Evolutionary conservation across 1,284 basidiomycete genomes (phyloP).

Genomic region (Fomitopsis betulina): DNA sequence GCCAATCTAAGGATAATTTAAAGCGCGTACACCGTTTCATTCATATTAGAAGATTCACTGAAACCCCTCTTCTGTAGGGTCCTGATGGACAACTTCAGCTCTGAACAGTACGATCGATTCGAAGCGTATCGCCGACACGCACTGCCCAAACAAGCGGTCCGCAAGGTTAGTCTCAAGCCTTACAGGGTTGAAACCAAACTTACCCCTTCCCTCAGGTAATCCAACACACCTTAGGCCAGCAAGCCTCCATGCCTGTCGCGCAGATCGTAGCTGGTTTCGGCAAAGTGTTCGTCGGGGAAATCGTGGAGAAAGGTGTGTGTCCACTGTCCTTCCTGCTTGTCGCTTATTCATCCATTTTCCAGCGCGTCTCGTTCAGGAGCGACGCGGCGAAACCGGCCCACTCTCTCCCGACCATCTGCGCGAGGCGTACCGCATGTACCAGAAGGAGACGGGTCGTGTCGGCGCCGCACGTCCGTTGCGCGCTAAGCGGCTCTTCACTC

Average conservation of each 20-base stretch:
- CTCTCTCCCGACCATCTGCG: conserved; percentile 84
- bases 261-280: conserved; percentile 86
- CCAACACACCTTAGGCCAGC: conserved; percentile 78
- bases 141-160: conserved; percentile 76
- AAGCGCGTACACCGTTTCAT: conserved; percentile 46
- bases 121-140: conserved; percentile 84
- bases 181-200: not conserved
- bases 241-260: conserved; percentile 81
- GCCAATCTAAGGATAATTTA: conserved; percentile 78
- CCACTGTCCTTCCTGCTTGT: not conserved
- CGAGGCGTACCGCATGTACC: conserved; percentile 83
- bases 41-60: not conserved
- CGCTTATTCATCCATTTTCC: not conserved
- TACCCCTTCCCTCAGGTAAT: conserved; percentile 52
- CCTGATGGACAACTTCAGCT: conserved; percentile 82
- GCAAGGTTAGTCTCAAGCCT: conserved; percentile 48
- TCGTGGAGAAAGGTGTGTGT: conserved; percentile 80
- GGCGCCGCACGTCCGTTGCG: conserved; percentile 68
- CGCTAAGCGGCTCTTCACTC: conserved; percentile 62
- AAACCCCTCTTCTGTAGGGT: conserved; percentile 42
- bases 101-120: conserved; percentile 83
- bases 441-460: conserved; percentile 73
- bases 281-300: conserved; percentile 92
- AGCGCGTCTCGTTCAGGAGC: conserved; percentile 77
- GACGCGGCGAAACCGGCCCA: conserved; percentile 70